Base-by-base conservation (phyloP, 768 basidiomycete genomes). In the Rhizopogon sp. region DNA sequence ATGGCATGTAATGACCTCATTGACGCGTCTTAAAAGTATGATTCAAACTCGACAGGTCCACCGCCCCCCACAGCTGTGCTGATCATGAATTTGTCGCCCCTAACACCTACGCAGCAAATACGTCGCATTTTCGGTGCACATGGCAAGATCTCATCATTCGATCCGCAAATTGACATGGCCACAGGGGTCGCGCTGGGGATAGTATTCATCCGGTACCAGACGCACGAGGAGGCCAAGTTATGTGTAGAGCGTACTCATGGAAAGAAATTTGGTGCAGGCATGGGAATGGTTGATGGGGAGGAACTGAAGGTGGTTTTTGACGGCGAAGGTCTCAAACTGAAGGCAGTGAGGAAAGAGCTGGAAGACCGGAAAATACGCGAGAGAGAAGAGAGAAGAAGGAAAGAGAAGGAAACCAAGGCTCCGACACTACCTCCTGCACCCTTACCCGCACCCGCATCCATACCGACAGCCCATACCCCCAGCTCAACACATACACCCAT, bases 101-200 rank as follows among this genome's bases (percentile, higher is more conserved):
- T 97, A 28, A 87, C 87, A 2, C 81, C 90, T 1, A 80, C 79
- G 42, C 72, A 78, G 35, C 74, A 80, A 39, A 81, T 97, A 52
- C 79, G 83, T 22, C 77, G 80, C 3, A 81, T 87, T 63, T 87
- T 96, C 64, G 64, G 76, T 5, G 57, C 72, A 8, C 76, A 87
- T 63, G 94, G 93, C 1, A 65, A 72, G 14, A 73, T 94, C 54
- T 54, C 72, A 6, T 78, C 83, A 3, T 84, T 91, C 55, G 90
- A 94, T 55, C 79, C 85, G 10, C 88, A 93, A 62, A 81, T 88
- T 56, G 89, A 96, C 70, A 78, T 79, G 54, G 76, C 79, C 50
- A 91, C 84, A n/a, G 94, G 93, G 3, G 85, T 82, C 47, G 81
- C 87, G 1, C 79, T 97, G 1, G 94, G 95, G 2, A 81, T 98